Evolutionary conservation across 208 protist genomes (phyloP), one percentile per base, ranked within the genome.

Genomic region (Acanthamoeba royreba): DNA sequence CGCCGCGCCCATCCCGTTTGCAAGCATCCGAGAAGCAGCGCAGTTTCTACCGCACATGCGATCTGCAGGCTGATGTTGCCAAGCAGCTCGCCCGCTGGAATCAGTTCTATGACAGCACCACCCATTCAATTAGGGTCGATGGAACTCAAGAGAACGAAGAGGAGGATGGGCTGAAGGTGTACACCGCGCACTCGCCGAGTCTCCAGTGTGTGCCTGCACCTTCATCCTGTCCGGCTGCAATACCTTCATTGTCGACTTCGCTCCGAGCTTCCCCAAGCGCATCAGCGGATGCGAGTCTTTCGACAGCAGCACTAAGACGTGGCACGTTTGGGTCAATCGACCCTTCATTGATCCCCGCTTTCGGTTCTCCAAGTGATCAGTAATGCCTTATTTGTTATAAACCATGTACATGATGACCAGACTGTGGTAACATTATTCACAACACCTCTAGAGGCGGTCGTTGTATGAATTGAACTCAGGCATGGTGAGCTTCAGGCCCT

Each of bases 401-500:
- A n/a, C n/a, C n/a, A n/a, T n/a, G n/a, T n/a, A n/a, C n/a, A n/a
- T n/a, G n/a, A n/a, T n/a, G n/a, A n/a, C n/a, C n/a, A n/a, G n/a
- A n/a, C n/a, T n/a, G n/a, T n/a, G n/a, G n/a, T n/a, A n/a, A n/a
- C n/a, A n/a, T n/a, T n/a, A n/a, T n/a, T n/a, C n/a, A n/a, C n/a
- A n/a, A n/a, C n/a, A n/a, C n/a, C n/a, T n/a, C n/a, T n/a, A n/a
- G n/a, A n/a, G n/a, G n/a, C n/a, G n/a, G n/a, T n/a, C n/a, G n/a
- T n/a, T n/a, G n/a, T n/a, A n/a, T n/a, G n/a, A n/a, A n/a, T n/a
- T n/a, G n/a, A n/a, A n/a, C n/a, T n/a, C n/a, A n/a, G n/a, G n/a
- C n/a, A n/a, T n/a, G n/a, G n/a, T n/a, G 49, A 96, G 96, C 94
- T 97, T 98, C 90, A 99, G 96, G 79, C 99, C 99, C 98, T 99